Evolutionary conservation across 192 early-diverging fungal species (phyloP), one percentile per base, ranked within the genome.

Genomic region (Backusella australiensis): DNA sequence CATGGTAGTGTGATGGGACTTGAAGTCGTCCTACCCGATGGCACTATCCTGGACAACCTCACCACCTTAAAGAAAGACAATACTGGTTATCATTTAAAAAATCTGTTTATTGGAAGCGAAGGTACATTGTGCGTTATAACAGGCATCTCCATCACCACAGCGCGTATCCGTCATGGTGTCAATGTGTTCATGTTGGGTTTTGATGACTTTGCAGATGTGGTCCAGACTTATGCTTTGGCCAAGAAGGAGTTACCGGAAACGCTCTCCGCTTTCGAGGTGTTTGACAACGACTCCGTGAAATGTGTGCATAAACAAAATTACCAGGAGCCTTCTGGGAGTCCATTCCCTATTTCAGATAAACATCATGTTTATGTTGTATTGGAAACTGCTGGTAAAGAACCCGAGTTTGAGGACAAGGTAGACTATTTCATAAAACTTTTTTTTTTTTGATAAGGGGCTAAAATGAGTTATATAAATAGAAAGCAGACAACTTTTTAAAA

Each of bases 191-290:
- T 98, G 53, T 85, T 98, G 9, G 93, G 90, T 19, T 84, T 96
- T 23, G 70, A 83, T 9, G 83, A 81, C 26, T 99, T 93, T 74
- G 87, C 92, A 69, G 71, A 85, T 63, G 96, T 99, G 15, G 90
- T 93, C 79, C 73, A 86, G 11, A 86, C 91, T 21, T 99, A 95
- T 77, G 78, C 80, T 73, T 80, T 76, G 21, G 94, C 96, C 39
- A 94, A 94, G 32, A 72, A 82, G 29, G 85, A 94, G 5, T 87
- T 98, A 46, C 89, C 89, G 70, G 96, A 99, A 86, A 92, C 97
- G 11, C 83, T 99, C 9, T 95, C 94, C 29, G 98, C 97, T 0
- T 99, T 94, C 75, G 98, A 99, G 85, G 98, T 99, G 80, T 99
- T 94, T 92, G 98, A 99, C 77, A 69, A 77, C 26, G 85, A 78